Evolutionary conservation across 805 yeast genomes (phyloP), one percentile per base, ranked within the genome.

Genomic region (Saturnispora halmiae): DNA sequence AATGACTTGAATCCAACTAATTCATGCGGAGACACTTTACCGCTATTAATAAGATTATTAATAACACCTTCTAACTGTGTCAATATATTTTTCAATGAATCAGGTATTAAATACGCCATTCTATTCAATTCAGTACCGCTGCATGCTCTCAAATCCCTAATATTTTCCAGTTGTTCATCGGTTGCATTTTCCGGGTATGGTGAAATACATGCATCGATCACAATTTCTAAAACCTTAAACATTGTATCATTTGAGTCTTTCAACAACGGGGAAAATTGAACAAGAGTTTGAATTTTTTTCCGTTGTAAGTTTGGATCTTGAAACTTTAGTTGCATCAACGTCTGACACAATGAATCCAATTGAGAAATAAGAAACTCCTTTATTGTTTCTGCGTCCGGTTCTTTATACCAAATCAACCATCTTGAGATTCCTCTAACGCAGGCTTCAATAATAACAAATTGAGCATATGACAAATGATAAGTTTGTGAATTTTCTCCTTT

Each of bases 71-170:
- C 96, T 41, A 92, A 64, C 51, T 90, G 95, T 29, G 73, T 74
- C 49, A 84, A 79, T 10, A 90, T 87, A 47, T 74, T 76, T 58
- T 80, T 82, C 49, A 92, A 67, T 0, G 94, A 75, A 50, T 83
- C 95, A 0, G 98, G 97, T 82, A 92, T 88, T 58, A 94, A 70
- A 58, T 88, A 82, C 1, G 96, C 98, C 60, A 92, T 72, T 54
- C 98, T 68, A 59, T 92, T 90, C 43, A 92, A 69, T 60, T 92
- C 99, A 0, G 95, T 86, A 31, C 96, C 98, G 59, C 96, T 84
- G 38, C 87, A 80, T 2, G 92, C 82, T 51, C 96, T 72, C 50
- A 94, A 66, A 54, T 92, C 97, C 44, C 94, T 74, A 32, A 92
- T 77, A 7, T 82, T 65, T 47, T 87, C 95, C 24, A 82, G 70